Evolutionary conservation across 202 grass and related monocot genomes (phyloP).

Genomic region (Setaria italica): DNA sequence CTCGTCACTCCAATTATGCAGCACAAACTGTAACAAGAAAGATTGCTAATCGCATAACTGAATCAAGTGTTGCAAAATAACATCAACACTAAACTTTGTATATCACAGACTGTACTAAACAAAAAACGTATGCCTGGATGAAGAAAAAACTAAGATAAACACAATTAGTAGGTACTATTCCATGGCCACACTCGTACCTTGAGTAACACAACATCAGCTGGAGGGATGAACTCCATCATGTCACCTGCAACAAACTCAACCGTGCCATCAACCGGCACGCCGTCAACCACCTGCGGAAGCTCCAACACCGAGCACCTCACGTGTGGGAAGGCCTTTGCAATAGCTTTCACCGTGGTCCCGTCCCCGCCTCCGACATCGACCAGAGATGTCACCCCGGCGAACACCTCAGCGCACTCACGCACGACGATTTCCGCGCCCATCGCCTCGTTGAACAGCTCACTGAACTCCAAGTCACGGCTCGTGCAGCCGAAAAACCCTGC

Average conservation of each 20-base stretch:
- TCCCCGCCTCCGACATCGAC: constrained; percentile 1
- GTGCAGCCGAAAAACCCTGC: background rate
- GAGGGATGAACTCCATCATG: constrained; percentile 20
- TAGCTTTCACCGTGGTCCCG: constrained; percentile 11
- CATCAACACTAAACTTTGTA: too few relatives aligned
- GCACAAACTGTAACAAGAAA: background rate
- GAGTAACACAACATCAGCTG: background rate
- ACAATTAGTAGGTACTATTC: too few relatives aligned
- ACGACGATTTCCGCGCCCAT: background rate
- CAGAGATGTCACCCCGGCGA: background rate
- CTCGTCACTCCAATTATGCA: background rate
- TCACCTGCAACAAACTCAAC: constrained; percentile 19
- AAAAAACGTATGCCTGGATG: too few relatives aligned
- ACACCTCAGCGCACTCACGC: background rate
- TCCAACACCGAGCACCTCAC: constrained; percentile 4
- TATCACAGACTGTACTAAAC: too few relatives aligned
- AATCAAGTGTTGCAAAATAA: too few relatives aligned
- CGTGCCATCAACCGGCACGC: background rate
- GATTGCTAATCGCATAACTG: too few relatives aligned
- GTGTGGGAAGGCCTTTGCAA: background rate
- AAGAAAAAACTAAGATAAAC: too few relatives aligned
- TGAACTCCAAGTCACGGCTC: background rate
- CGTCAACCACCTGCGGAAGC: background rate
- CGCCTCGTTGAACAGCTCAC: background rate
- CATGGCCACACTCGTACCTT: background rate